Conservation (phyloP, 805 yeast species). For the Candida vaughaniae region DNA sequence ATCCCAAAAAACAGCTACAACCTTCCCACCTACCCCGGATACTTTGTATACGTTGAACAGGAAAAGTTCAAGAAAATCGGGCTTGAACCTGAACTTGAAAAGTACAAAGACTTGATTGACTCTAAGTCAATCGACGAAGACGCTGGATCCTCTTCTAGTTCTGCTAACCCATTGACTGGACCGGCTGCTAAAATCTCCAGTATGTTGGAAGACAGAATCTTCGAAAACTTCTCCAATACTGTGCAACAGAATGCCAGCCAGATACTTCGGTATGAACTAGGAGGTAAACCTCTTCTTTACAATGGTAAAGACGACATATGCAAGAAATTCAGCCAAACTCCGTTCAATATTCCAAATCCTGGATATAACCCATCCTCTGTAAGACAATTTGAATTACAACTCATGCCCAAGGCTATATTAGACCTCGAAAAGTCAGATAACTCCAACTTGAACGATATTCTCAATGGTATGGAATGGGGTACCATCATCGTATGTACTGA, state of each 20-base stretch:
- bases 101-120: conserved; percentile 50
- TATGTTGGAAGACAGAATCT: conserved; percentile 69
- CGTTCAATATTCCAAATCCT: conserved; percentile 51
- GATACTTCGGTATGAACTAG: conserved; percentile 79
- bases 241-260: conserved; percentile 84
- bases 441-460: conserved; percentile 33
- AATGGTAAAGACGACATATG: conserved; percentile 59
- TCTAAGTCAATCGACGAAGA: conserved; percentile 39
- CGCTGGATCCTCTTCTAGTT: conserved; percentile 2
- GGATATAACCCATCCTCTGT: conserved; percentile 57
- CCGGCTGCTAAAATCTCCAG: conserved; percentile 24
- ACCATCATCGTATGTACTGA: conserved; percentile 84
- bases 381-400: conserved; percentile 78
- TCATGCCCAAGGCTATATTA: conserved; percentile 91
- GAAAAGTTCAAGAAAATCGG: conserved; percentile 60
- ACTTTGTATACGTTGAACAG: conserved; percentile 65
- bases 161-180: conserved; percentile 16
- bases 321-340: conserved; percentile 16
- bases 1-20: conserved; percentile 8
- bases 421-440: conserved; percentile 62
- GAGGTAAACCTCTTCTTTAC: conserved; percentile 76
- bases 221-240: conserved; percentile 73
- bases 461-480: conserved; percentile 97
- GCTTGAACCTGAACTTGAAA: conserved; percentile 51
- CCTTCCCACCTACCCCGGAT: conserved; percentile 60